These are phyloP conservation scores for Malassezia japonica DNA, from an alignment of 1,284 basidiomycete genomes.

Conservation along the genomic window DNA sequence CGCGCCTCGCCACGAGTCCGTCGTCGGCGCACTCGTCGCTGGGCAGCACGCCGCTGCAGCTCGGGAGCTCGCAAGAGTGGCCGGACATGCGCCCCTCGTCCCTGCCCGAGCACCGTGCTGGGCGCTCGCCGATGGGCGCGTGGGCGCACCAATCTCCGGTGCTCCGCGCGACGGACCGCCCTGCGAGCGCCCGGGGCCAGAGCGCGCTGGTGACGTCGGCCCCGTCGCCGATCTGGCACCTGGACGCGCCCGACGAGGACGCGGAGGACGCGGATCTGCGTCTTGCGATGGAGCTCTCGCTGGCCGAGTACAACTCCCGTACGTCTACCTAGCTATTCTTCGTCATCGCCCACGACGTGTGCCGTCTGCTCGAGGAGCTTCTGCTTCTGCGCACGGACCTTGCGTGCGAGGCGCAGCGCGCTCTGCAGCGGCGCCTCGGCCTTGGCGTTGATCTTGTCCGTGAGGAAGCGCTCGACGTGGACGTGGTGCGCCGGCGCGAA, in stretches of 20 bases:
- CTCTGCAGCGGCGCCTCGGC: slow-evolving; percentile 39
- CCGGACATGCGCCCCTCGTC: slow-evolving; percentile 9
- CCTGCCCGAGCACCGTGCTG: background rate
- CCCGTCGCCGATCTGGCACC: background rate
- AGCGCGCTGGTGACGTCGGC: background rate
- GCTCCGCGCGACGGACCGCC: slow-evolving; percentile 4
- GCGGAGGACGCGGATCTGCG: slow-evolving; percentile 25
- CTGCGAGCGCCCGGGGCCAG: background rate
- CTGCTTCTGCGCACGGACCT: slow-evolving; percentile 43
- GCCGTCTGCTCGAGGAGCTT: slow-evolving; percentile 31
- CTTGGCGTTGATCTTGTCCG: slow-evolving; percentile 17
- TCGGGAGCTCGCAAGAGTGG: slow-evolving; percentile 5
- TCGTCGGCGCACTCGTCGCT: slow-evolving; percentile 5
- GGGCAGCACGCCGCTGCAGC: slow-evolving; percentile 4
- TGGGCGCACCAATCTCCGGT: slow-evolving; percentile 8
- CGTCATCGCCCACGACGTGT: slow-evolving; percentile 26
- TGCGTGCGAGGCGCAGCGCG: slow-evolving; percentile 36
- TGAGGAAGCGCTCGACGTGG: slow-evolving; percentile 21
- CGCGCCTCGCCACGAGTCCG: slow-evolving; percentile 13
- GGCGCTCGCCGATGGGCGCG: slow-evolving; percentile 14
- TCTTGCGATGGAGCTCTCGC: slow-evolving; percentile 34
- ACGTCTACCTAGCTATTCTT: slow-evolving; percentile 1
- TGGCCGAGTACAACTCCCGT: slow-evolving; percentile 30
- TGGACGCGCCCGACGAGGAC: background rate
- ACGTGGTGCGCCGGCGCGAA: slow-evolving; percentile 34